Evolutionary conservation across 164 flowering plant genomes (phyloP).

Genomic region (Litsea cubeba): DNA sequence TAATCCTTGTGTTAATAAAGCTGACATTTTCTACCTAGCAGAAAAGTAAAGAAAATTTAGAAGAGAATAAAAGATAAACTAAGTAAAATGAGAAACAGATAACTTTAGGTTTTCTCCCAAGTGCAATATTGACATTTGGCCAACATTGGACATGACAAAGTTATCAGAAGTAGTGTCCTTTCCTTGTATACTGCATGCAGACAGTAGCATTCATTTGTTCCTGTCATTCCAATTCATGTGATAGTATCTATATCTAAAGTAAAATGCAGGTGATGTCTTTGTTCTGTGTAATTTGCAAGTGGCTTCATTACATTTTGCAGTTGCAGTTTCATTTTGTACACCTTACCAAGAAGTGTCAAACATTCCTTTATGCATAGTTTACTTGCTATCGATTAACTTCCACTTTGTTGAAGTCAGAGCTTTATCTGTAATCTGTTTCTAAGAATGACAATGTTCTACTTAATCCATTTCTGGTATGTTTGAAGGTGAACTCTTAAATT

Average conservation of each 20-base stretch:
- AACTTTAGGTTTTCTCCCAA: too few species aligned
- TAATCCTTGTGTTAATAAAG: too few species aligned
- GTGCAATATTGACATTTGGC: too few species aligned
- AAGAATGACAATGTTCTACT: not conserved
- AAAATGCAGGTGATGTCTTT: too few species aligned
- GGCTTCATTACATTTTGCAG: not conserved
- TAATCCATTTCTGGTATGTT: not conserved
- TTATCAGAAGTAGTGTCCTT: not conserved
- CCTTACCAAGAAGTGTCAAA: not conserved
- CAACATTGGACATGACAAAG: too few species aligned
- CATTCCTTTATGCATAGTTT: not conserved
- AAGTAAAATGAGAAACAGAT: too few species aligned
- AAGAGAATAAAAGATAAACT: too few species aligned
- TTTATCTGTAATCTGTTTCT: not conserved
- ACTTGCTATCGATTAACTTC: not conserved
- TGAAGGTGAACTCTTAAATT: conserved; percentile 46
- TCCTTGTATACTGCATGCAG: not conserved
- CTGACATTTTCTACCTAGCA: too few species aligned
- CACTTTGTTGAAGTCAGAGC: not conserved
- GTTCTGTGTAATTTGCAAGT: not conserved
- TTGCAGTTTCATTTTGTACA: not conserved
- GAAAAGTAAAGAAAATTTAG: too few species aligned
- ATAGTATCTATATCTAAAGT: not conserved
- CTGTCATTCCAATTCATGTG: not conserved
- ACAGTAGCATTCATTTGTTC: not conserved